These are phyloP conservation scores for Fusarium nodosum DNA, from an alignment of 2,329 filamentous ascomycete species.

Conservation along the genomic window DNA sequence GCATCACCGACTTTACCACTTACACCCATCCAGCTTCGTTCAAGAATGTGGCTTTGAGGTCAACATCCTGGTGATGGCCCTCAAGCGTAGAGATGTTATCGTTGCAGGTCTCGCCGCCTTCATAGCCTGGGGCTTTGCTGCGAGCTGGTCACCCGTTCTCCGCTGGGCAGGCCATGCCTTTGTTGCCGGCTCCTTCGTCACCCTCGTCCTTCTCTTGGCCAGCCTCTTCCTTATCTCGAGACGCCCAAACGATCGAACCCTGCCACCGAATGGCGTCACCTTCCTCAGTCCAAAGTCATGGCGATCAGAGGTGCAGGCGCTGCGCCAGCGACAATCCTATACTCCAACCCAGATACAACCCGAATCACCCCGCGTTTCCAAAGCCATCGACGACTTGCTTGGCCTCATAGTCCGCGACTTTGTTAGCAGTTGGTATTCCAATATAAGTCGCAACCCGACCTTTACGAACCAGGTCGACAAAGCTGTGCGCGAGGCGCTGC, in stretches of 20 bases:
- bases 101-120: constrained; percentile 78
- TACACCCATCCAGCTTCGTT: constrained; percentile 37
- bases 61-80: constrained; percentile 68
- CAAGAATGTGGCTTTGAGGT: constrained; percentile 53
- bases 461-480: constrained; percentile 92
- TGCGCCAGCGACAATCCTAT: constrained; percentile 77
- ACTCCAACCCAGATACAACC: constrained; percentile 78
- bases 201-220: constrained; percentile 67
- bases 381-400: constrained; percentile 83
- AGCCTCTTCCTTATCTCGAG: constrained; percentile 69
- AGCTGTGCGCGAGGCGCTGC: constrained; percentile 79
- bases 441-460: constrained; percentile 82
- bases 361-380: constrained; percentile 81
- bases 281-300: constrained; percentile 76
- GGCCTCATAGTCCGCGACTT: constrained; percentile 85
- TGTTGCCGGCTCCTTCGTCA: constrained; percentile 73
- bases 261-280: constrained; percentile 62
- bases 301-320: constrained; percentile 75
- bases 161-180: constrained; percentile 91
- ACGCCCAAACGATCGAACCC: constrained; percentile 58
- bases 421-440: constrained; percentile 87
- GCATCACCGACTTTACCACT: constrained; percentile 35
- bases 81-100: constrained; percentile 79
- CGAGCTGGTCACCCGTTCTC: constrained; percentile 84
- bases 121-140: constrained; percentile 88